Evolutionary conservation across 495 filamentous ascomycete genomes (phyloP), one percentile per base, ranked within the genome.

Genomic region (Penicillium argentinense): DNA sequence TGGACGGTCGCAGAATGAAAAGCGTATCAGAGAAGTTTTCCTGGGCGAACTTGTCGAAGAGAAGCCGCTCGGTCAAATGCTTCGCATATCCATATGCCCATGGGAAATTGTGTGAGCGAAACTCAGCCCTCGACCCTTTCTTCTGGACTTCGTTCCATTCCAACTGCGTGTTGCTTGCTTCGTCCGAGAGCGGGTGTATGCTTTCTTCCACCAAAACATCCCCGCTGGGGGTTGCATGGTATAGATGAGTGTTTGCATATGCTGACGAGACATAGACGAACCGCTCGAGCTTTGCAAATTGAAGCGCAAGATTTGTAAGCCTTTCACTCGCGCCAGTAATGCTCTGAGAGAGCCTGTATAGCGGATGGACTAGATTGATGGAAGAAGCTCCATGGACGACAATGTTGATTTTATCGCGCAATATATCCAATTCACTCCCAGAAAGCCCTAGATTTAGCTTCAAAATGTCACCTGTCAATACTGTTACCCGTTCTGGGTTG

Each of bases 351-450:
- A 62, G 2, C 5, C 29, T 22, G 1, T 14, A 4, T 4, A 59
- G 39, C 3, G 46, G 28, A 4, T 39, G 24, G 2, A 17, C 19
- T 2, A 64, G 39, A 24, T 57, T 64, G 30, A 62, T 61, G 2
- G 57, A 56, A 4, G 51, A 62, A 1, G 57, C 54, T 1, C 44
- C 46, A 33, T 64, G 61, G n/a, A 64, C 53, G 5, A 59, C 44
- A 7, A 61, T 50, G 9, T 51, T 17, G 11, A 49, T 40, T 9
- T n/a, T 3, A 6, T 39, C 21, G n/a, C 12, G 32, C 2, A 56
- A 19, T 0, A 18, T 19, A 0, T 45, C 7, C 18, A 36, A 4
- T 2, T 29, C 21, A 4, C 13, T 12, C 5, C 11, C 11, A n/a
- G 11, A 3, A 4, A 30, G 4, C 3, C 28, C 28, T 3, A 30